Conservation (phyloP, 2,329 filamentous ascomycete genomes). For the Orbilia quercus region DNA sequence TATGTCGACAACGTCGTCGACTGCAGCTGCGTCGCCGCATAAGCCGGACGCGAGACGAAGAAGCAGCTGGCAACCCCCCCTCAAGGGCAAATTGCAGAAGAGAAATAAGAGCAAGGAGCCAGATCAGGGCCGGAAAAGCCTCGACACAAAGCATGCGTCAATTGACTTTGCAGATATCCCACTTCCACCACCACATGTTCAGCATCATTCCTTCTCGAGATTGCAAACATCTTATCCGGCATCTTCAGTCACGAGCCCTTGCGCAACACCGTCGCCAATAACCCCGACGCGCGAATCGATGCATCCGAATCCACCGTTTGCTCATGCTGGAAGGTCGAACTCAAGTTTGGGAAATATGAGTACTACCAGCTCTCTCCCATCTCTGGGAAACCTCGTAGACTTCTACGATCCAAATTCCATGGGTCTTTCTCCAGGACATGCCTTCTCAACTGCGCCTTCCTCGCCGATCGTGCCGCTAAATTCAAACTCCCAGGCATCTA, state of each 20-base stretch:
- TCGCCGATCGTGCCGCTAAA: slow-evolving; percentile 35
- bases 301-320: slow-evolving; percentile 36
- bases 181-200: slow-evolving; percentile 16
- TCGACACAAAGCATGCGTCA: slow-evolving; percentile 35
- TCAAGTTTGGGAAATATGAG: slow-evolving; percentile 46
- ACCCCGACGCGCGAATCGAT: slow-evolving; percentile 32
- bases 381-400: slow-evolving; percentile 46
- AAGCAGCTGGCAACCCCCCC: slow-evolving; percentile 51
- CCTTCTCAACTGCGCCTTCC: slow-evolving; percentile 48
- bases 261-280: slow-evolving; percentile 38
- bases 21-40: slow-evolving; percentile 20
- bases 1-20: neutral
- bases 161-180: slow-evolving; percentile 28
- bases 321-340: slow-evolving; percentile 36
- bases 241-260: slow-evolving; percentile 31
- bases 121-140: slow-evolving; percentile 41
- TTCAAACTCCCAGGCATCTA: slow-evolving; percentile 20
- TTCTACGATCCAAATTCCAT: slow-evolving; percentile 50
- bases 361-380: slow-evolving; percentile 14
- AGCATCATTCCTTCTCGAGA: slow-evolving; percentile 41
- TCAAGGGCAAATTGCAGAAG: slow-evolving; percentile 52
- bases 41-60: slow-evolving; percentile 43
- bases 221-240: slow-evolving; percentile 42
- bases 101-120: slow-evolving; percentile 54
- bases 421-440: slow-evolving; percentile 31